Base-by-base conservation (phyloP, 2,329 filamentous ascomycete genomes). In the Epichloe festucae region DNA sequence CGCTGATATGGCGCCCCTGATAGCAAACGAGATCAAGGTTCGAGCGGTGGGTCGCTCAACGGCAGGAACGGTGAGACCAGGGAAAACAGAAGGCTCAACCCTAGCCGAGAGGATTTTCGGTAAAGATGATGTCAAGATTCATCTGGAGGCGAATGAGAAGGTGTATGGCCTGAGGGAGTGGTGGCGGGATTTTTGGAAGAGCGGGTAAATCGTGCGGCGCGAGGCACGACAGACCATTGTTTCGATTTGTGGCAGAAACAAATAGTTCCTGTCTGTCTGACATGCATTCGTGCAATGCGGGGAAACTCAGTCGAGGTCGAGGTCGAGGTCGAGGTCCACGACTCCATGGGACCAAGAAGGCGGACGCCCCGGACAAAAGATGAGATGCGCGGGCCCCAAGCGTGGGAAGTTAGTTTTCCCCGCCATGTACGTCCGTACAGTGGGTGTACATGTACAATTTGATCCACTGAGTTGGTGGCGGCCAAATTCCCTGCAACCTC, bases 101-200 rank as follows among this genome's bases (percentile, higher is more conserved):
- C 68, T 91, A 1, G 62, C 91, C 56, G 81, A 82, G 35, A 75
- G 75, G 19, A 74, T 94, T 39, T 63, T 65, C 35, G 73, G 71
- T 2, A 70, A 73, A 46, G 69, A 72, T 14, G 65, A 71, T 46
- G 74, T 74, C 15, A 78, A 75, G 11, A 76, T 75, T 48, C 78
- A 95, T 7, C 79, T 87, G 60, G 90, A 96, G 60, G 86, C 86
- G 53, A 77, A 78, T 54, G 76, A 77, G 52, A 81, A 84, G 50
- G 80, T 85, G 51, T 97, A 96, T 69, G 91, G 93, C 6, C 81
- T 96, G 55, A 86, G 78, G 63, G 82, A 97, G 65, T 87, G 95
- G 70, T 96, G 89, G 89, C 79, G 79, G 60, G 91, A 97, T 67
- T 63, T 95, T 11, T 95, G 70, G 70, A 64, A 62, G 56, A 67